These are phyloP conservation scores for Pseudogymnoascus sp. DNA, from an alignment of 2,329 filamentous ascomycete species.

Conservation along the genomic window DNA sequence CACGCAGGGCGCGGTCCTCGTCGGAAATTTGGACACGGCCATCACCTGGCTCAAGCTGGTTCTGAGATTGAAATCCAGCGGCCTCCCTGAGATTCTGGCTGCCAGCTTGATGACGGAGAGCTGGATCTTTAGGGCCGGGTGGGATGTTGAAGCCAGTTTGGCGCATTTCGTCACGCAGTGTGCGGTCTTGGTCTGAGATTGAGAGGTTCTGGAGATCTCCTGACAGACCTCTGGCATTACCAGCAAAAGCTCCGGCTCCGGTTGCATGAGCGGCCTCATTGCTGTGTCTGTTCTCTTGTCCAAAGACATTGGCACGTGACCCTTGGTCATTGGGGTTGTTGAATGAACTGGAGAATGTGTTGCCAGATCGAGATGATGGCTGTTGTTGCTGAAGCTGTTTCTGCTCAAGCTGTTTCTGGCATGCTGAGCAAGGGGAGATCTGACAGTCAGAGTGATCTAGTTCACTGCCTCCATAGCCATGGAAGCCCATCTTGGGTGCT, in stretches of 20 bases:
- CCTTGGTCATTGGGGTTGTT: not conserved
- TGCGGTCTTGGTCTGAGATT: not conserved
- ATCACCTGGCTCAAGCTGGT: not conserved
- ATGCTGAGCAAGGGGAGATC: not conserved
- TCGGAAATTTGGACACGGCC: not conserved
- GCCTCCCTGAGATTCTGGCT: not conserved
- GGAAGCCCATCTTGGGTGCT: conserved; percentile 1
- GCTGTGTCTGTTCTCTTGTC: not conserved
- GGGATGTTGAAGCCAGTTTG: not conserved
- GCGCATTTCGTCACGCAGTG: not conserved
- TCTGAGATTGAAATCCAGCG: not conserved
- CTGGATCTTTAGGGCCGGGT: not conserved
- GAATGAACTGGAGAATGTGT: not conserved
- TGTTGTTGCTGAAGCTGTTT: not conserved
- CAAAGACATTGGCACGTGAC: not conserved
- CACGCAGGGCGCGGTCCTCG: not conserved
- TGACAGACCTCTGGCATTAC: not conserved
- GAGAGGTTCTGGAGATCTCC: not conserved
- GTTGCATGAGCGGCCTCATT: not conserved
- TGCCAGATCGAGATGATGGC: not conserved
- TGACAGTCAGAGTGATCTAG: not conserved
- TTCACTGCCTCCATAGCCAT: not conserved
- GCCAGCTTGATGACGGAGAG: not conserved
- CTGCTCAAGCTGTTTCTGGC: not conserved
- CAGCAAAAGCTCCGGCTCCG: not conserved